A percentile compares a stretch with the other conserved stretches of the same genome.
Conservation (phyloP, 441 rosid genomes). For the Gossypium davidsonii region DNA sequence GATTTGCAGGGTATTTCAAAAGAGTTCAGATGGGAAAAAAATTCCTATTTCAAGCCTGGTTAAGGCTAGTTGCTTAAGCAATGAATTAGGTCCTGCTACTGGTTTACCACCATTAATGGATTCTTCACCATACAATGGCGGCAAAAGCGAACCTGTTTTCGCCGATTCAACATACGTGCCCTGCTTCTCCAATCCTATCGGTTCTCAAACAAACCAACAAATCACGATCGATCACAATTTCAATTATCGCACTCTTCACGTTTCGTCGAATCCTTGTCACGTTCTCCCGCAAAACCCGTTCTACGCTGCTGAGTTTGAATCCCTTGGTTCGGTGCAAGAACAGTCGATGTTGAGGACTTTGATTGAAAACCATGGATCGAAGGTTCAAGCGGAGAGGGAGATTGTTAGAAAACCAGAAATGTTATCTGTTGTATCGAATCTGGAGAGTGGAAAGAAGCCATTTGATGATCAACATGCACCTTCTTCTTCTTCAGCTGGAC, state of each 20-base stretch:
- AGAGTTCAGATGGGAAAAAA: constrained; percentile 66
- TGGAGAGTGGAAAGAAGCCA: constrained; percentile 37
- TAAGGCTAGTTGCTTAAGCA: constrained; percentile 32
- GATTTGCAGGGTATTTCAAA: constrained; percentile 77
- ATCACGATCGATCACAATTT: constrained; percentile 15
- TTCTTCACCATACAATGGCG: constrained; percentile 33
- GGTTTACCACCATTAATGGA: constrained; percentile 60
- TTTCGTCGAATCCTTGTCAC: constrained; percentile 18
- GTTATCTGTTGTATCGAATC: constrained; percentile 39
- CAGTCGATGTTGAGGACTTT: constrained; percentile 40
- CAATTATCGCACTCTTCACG: constrained; percentile 15
- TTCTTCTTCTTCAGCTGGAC: constrained; percentile 48
- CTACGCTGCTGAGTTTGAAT: constrained; percentile 21
- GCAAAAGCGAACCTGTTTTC: constrained; percentile 23
- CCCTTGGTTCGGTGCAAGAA: constrained; percentile 34
- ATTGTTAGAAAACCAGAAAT: constrained; percentile 37
- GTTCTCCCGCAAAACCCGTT: constrained; percentile 21
- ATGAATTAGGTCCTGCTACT: constrained; percentile 40
- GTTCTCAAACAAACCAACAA: constrained; percentile 30
- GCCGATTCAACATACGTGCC: constrained; percentile 62
- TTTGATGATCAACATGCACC: constrained; percentile 38
- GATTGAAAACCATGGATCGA: constrained; percentile 31
- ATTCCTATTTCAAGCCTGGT: constrained; percentile 46
- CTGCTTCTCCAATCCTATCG: constrained; percentile 89
- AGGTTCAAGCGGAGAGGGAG: constrained; percentile 20